These are phyloP conservation scores for Cenococcum geophilum DNA, from an alignment of 495 filamentous ascomycete species.

Conservation along the genomic window DNA sequence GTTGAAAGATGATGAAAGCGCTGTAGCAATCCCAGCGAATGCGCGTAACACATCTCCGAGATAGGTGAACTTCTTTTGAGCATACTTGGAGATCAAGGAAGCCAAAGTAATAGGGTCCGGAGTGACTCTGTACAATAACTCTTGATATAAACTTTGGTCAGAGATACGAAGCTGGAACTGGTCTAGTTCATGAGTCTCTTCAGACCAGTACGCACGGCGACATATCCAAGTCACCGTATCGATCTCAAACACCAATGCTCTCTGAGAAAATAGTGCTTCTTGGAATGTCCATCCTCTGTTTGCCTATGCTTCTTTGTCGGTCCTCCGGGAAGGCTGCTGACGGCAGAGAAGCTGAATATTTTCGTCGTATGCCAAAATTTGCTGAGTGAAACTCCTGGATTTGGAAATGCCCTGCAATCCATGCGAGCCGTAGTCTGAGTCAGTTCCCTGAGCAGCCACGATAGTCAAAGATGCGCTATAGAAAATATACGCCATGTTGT, in stretches of 20 bases:
- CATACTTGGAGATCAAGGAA: no score
- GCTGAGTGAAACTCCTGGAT: no score
- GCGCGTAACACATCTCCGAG: neutral
- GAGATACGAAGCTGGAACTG: no score
- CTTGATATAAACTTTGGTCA: neutral
- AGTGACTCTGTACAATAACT: no score
- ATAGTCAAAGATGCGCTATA: constrained; percentile 1
- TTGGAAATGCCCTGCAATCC: no score
- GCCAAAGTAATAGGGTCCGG: no score
- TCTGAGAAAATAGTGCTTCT: constrained; percentile 1
- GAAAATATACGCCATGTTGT: constrained; percentile 3
- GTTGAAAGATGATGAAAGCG: neutral
- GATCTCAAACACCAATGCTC: neutral
- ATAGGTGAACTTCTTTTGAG: neutral
- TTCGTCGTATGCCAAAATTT: no score
- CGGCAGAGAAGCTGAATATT: no score
- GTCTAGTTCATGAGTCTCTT: no score
- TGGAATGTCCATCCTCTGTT: constrained; percentile 10
- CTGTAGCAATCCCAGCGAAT: neutral
- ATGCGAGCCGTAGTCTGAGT: no score
- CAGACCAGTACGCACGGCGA: neutral
- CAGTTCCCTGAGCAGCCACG: no score
- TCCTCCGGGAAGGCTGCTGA: no score
- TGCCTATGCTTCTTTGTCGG: neutral
- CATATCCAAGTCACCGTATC: neutral